Evolutionary conservation across 495 filamentous ascomycete genomes (phyloP).

Genomic region (Penicillium samsonianum): DNA sequence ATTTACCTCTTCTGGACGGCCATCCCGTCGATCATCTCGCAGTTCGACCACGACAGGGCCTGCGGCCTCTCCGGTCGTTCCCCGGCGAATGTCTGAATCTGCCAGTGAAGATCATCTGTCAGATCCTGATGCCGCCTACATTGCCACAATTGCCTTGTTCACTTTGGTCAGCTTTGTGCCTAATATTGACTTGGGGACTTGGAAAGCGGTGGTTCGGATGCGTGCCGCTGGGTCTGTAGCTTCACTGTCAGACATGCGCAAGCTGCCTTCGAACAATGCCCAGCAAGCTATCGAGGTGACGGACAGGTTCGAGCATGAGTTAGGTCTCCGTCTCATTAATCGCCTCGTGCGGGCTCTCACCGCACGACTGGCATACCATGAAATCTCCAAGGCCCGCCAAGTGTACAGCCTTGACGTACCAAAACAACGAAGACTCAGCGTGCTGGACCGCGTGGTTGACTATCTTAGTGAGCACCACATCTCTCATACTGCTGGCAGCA

Average conservation of each 20-base stretch:
- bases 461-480: conserved; percentile 41
- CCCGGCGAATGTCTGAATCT: conserved; percentile 31
- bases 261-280: conserved; percentile 31
- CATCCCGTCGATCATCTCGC: conserved; percentile 40
- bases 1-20: conserved; percentile 42
- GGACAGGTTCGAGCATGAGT: conserved; percentile 63
- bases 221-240: conserved; percentile 55
- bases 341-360: conserved; percentile 57
- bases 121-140: conserved; percentile 57
- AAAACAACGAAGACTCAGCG: conserved; percentile 33
- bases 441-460: conserved; percentile 43
- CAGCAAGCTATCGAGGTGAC: conserved; percentile 40
- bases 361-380: conserved; percentile 52
- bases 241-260: conserved; percentile 44
- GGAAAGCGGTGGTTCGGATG: conserved; percentile 53
- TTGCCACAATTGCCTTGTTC: conserved; percentile 58
- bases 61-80: conserved; percentile 28
- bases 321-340: conserved; percentile 56
- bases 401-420: conserved; percentile 34
- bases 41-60: conserved; percentile 32
- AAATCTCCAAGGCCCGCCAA: conserved; percentile 50
- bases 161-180: conserved; percentile 56
- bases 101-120: conserved; percentile 41
- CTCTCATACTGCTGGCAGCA: conserved; percentile 33
- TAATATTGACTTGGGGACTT: conserved; percentile 44